Evolutionary conservation across 176 grass and related monocot genomes (phyloP), one percentile per base, ranked within the genome.

Genomic region (Guadua angustifolia): DNA sequence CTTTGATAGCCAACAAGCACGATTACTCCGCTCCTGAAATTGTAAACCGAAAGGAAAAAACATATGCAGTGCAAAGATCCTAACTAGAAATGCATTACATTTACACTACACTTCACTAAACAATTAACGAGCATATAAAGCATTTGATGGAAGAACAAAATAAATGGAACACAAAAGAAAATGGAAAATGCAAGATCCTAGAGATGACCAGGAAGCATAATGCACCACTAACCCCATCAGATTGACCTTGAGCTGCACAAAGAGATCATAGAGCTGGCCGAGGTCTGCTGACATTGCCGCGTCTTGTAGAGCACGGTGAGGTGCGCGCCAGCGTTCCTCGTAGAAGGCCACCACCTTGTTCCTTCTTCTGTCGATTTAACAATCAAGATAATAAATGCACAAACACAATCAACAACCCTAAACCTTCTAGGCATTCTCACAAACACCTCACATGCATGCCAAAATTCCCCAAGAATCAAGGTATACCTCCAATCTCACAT

Each of bases 241-340:
- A 88, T 99, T 99, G 79, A 96, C 87, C 89, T 99, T 99, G 84
- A 99, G 97, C 93, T 99, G 97, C 71, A 94, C 91, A 65, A 99
- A 99, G 83, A 99, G 97, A 75, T 99, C 97, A 75, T 99, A 99
- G 78, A 99, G 88, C 78, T 96, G 97, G 6, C 91, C 97, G 12
- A 99, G 93, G 91, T 99, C 97, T 70, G 97, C 93, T n/a, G 32
- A 93, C 97, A 79, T 99, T 99, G 86, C 97, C 97, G 66, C 96
- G 97, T n/a, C 40, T 93, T 96, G 85, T 99, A 99, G 77, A 99
- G 93, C 78, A 99, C 78, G 8, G 97, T 99, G 77, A 99, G 86
- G 7, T 93, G 88, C 0, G 97, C 97, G 79, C 66, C 80, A 33
- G 97, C 93, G 69, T 96, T 96, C 83, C 81, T 78, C 66, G 83